phyloP scores from a whole-genome alignment of 768 basidiomycete species.

The Podaxis pistillaris region DNA sequence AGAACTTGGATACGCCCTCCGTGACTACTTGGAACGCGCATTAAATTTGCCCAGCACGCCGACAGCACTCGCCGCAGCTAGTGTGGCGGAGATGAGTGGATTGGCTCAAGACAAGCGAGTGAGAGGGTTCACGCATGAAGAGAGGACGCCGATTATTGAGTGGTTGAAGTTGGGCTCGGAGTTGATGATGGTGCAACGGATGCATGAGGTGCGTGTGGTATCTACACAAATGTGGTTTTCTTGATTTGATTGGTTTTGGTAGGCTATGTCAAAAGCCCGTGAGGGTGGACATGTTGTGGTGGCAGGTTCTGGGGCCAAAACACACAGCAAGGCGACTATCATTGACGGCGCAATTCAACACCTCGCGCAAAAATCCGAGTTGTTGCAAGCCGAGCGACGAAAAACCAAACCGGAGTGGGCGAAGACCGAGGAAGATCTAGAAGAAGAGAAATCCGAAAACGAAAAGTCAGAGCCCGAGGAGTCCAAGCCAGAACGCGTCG shows the following conservation, averaged over 20 bases:
- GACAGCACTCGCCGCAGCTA: constrained; percentile 20
- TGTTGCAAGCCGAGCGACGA: constrained; percentile 16
- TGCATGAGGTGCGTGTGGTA: constrained; percentile 22
- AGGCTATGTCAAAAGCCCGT: constrained; percentile 17
- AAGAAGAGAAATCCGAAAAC: not conserved
- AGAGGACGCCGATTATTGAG: constrained; percentile 28
- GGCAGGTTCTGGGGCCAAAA: not conserved
- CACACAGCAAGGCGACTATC: not conserved
- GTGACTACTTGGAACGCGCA: constrained; percentile 19
- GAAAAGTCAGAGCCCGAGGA: not conserved
- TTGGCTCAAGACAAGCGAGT: constrained; percentile 37
- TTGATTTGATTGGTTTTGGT: not conserved
- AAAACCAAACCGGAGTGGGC: constrained; percentile 17
- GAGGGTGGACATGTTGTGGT: constrained; percentile 9
- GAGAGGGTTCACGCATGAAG: constrained; percentile 38
- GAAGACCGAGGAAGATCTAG: constrained; percentile 1
- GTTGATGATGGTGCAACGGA: constrained; percentile 21
- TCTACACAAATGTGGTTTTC: not conserved
- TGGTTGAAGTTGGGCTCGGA: constrained; percentile 39
- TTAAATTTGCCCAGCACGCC: constrained; percentile 20
- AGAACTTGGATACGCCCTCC: constrained; percentile 16
- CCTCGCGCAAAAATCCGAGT: constrained; percentile 16
- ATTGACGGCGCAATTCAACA: constrained; percentile 11
- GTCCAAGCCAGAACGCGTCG: not conserved
- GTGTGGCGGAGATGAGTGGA: not conserved